Evolutionary conservation across 768 basidiomycete genomes (phyloP), one percentile per base, ranked within the genome.

Genomic region (Mycena crocata): DNA sequence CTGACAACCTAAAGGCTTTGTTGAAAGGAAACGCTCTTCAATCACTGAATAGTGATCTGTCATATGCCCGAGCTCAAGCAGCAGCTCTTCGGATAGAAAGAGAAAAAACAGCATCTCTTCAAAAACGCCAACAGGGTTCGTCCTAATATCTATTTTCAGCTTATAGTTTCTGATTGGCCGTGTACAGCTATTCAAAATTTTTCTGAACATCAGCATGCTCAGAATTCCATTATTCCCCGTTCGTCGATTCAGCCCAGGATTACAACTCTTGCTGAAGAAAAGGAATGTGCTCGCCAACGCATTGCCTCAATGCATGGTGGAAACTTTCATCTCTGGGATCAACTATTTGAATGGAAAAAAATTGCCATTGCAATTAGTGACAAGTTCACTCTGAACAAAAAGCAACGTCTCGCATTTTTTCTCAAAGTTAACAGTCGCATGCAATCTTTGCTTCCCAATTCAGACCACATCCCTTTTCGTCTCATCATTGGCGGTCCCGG

Each of bases 401-500:
- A n/a, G n/a, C n/a, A n/a, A n/a, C n/a, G 64, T 1, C 23, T 68
- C 2, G 62, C 51, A 1, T 71, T 73, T 45, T 45, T 68, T 8
- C 35, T 73, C 17, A 58, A 58, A 26, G 57, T 58, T 52, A 6
- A 58, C 48, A 5, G 61, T 34, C 40, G 61, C 31, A 44, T 51
- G 61, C 23, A 63, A 49, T 30, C 9, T 24, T 19, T 28, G 24
- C 13, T 57, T 13, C 57, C 44, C 6, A 46, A 45, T 26, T 32
- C 52, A 24, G 30, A 37, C 31, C 35, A 26, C 14, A 56, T 23
- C 13, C 72, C 72, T 3, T 64, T 73, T 19, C 67, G 67, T 8
- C n/a, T 74, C 28, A 59, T 72, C 19, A 37, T 74, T 32, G 58
- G 37, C 24, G 72, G 73, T 23, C 67, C 72, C 24, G 73, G 72